Evolutionary conservation across 2,329 filamentous ascomycete species (phyloP), one percentile per base, ranked within the genome.

Genomic region (Aspergillus costaricaensis): DNA sequence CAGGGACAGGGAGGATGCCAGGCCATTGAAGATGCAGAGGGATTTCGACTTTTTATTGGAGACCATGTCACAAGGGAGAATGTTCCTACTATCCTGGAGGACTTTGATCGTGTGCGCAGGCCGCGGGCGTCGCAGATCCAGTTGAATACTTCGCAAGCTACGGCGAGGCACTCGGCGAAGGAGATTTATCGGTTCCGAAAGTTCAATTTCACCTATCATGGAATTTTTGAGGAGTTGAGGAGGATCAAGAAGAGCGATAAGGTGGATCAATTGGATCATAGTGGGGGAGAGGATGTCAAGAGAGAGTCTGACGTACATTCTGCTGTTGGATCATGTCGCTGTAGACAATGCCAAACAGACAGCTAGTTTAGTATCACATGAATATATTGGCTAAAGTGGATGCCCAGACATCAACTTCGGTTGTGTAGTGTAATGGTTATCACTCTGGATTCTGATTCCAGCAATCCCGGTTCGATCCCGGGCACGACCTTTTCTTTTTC

Each of bases 1-100:
- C 67, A 68, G 57, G 65, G 62, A 38, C 56, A 65, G 50, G 62
- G 59, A 14, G 52, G 59, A 4, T 62, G 32, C 25, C 62, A 64
- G 23, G 59, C 62, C 4, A 57, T 64, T 15, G 62, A 64, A 48
- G 62, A 64, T 38, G 62, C 59, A 4, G 62, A 64, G 21, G 59
- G 49, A 0, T 62, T 64, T 23, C 19, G 57, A 1, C 55, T 64
- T 6, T 62, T 62, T 21, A 19, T 38, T 2, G 50, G 47, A 4
- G 8, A 43, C 5, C 19, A 32, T 30, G 48, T 61, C 12, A 36
- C 36, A 1, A 15, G 54, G 2, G 38, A 38, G 2, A 23, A 10
- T 3, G 43, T 63, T 9, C 48, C 47, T 5, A 7, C 14, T 15
- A 21, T 63, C 9, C 36, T 63, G 3, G 15, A 49, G 17, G 58